Percentiles rank a stretch among this genome's conserved stretches.
phyloP scores from a whole-genome alignment of 768 basidiomycete genomes.

The Amanita exitialis region DNA sequence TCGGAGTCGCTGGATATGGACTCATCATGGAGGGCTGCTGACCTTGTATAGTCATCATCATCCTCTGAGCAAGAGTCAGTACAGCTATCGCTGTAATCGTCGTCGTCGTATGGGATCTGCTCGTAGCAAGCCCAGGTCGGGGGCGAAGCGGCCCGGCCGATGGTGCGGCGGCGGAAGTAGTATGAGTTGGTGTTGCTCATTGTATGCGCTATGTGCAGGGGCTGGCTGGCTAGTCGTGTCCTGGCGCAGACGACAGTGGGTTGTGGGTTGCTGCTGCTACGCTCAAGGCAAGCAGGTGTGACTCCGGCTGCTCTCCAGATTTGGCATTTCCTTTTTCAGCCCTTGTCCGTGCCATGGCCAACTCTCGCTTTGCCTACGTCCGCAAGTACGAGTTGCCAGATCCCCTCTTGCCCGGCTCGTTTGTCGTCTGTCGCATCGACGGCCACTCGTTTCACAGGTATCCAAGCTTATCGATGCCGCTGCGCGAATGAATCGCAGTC shows the following conservation, averaged over 20 bases:
- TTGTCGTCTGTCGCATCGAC: conserved; percentile 80
- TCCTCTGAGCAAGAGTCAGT: conserved; percentile 69
- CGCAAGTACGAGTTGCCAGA: conserved; percentile 86
- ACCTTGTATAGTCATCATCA: conserved; percentile 47
- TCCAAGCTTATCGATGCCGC: neutral
- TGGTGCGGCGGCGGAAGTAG: conserved; percentile 60
- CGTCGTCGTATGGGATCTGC: conserved; percentile 69
- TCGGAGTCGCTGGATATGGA: conserved; percentile 21
- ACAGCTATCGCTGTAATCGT: conserved; percentile 48
- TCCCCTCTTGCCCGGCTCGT: conserved; percentile 72
- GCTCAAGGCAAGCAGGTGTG: conserved; percentile 1
- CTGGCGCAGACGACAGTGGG: neutral
- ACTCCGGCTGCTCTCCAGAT: neutral
- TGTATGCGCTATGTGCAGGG: neutral
- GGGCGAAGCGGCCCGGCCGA: conserved; percentile 74
- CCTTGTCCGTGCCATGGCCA: conserved; percentile 53
- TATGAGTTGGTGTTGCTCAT: conserved; percentile 33
- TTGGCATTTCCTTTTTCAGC: conserved; percentile 1
- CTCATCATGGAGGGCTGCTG: conserved; percentile 8
- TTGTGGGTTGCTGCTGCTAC: neutral
- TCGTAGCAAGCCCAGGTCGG: conserved; percentile 89
- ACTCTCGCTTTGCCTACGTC: conserved; percentile 89
- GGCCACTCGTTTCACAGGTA: conserved; percentile 93
- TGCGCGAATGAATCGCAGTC: neutral
- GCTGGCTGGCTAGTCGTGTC: neutral